phyloP scores from a whole-genome alignment of 2,329 filamentous ascomycete species.

The Diplodia sapinea region DNA sequence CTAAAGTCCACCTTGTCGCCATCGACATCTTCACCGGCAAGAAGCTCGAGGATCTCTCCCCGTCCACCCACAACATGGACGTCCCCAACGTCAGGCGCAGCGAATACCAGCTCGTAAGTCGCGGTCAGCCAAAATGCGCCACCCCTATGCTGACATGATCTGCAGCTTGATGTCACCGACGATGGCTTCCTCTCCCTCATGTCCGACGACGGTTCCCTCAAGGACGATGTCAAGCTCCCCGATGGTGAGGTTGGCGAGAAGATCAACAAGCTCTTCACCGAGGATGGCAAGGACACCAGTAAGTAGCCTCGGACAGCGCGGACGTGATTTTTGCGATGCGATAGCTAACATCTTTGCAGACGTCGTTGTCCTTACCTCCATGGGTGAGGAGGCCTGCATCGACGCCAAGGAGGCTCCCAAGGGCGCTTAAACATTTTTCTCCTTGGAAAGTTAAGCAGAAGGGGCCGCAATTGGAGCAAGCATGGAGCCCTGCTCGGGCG shows the following conservation, averaged over 20 bases:
- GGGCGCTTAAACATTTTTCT: slow-evolving; percentile 37
- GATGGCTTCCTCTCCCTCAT: slow-evolving; percentile 96
- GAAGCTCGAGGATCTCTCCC: slow-evolving; percentile 99
- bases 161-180: slow-evolving; percentile 88
- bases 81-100: slow-evolving; percentile 90
- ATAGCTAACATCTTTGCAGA: slow-evolving; percentile 59
- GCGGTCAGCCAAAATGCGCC: slow-evolving; percentile 16
- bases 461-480: slow-evolving; percentile 17
- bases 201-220: slow-evolving; percentile 81
- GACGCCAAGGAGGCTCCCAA: slow-evolving; percentile 90
- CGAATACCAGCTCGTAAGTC: slow-evolving; percentile 92
- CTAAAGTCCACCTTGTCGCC: slow-evolving; percentile 98
- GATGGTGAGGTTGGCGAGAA: slow-evolving; percentile 87
- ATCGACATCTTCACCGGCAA: slow-evolving; percentile 99
- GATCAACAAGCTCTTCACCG: slow-evolving; percentile 79
- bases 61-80: slow-evolving; percentile 97
- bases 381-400: slow-evolving; percentile 92
- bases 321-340: slow-evolving; percentile 13
- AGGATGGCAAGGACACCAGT: slow-evolving; percentile 93
- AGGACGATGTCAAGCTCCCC: slow-evolving; percentile 94
- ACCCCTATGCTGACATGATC: slow-evolving; percentile 36
- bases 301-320: slow-evolving; percentile 54
- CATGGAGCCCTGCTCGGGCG: slow-evolving; percentile 20
- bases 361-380: slow-evolving; percentile 90
- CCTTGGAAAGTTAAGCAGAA: slow-evolving; percentile 27